These are phyloP conservation scores for Lactarius quietus DNA, from an alignment of 768 basidiomycete species.

Conservation along the genomic window DNA sequence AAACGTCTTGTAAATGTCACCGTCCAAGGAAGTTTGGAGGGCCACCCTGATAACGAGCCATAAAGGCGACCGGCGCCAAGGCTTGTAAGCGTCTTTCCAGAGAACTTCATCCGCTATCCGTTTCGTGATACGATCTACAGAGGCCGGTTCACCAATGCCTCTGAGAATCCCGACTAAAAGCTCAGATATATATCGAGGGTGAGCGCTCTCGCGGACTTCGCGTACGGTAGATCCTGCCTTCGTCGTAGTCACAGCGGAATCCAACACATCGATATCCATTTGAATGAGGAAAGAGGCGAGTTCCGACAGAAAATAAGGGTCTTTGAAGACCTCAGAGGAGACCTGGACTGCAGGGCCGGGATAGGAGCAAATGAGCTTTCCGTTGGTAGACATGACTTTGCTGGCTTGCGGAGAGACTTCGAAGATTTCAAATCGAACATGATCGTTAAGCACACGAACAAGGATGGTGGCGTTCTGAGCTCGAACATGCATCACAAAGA, in stretches of 20 bases:
- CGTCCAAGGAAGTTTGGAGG: not conserved
- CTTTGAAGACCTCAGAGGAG: conserved; percentile 19
- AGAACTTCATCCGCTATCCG: not conserved
- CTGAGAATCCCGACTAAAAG: not conserved
- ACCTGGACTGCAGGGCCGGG: conserved; percentile 44
- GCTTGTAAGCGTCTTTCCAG: not conserved
- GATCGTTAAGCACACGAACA: not conserved
- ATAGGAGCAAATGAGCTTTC: conserved; percentile 32
- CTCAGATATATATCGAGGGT: not conserved
- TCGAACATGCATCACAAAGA: conserved; percentile 9
- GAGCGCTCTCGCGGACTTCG: not conserved
- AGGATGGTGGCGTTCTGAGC: conserved; percentile 14
- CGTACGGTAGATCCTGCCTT: not conserved
- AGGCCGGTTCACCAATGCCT: not conserved
- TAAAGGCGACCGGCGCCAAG: not conserved
- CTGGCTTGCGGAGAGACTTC: conserved; percentile 39
- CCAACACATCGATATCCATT: not conserved
- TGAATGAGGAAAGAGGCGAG: not conserved
- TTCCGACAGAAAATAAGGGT: not conserved
- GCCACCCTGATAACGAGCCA: not conserved
- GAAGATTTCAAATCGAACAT: conserved; percentile 32
- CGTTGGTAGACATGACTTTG: conserved; percentile 38
- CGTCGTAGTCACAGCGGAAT: not conserved
- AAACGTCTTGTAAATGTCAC: not conserved
- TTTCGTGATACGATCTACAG: not conserved